phyloP scores from a whole-genome alignment of 2,329 filamentous ascomycete species.

The Exophiala calicioides region DNA sequence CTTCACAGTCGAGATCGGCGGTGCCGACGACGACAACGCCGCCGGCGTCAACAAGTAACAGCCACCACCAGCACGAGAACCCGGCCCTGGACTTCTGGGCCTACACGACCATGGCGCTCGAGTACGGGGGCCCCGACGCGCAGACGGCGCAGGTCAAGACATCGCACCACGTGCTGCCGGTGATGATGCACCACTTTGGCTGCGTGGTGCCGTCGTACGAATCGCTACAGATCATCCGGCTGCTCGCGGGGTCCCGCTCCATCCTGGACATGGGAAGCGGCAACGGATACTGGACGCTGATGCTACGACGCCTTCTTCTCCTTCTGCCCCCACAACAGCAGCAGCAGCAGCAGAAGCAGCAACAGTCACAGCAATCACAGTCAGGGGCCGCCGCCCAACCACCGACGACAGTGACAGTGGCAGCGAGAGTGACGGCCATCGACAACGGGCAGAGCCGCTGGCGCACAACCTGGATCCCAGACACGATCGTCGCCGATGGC shows the following conservation, averaged over 20 bases:
- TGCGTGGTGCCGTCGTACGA: slow-evolving; percentile 71
- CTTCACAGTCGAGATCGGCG: neutral
- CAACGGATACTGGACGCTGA: slow-evolving; percentile 74
- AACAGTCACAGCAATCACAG: no score
- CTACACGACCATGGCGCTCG: slow-evolving; percentile 64
- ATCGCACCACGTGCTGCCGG: slow-evolving; percentile 68
- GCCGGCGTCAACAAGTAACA: slow-evolving; percentile 34
- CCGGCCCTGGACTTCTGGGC: slow-evolving; percentile 69
- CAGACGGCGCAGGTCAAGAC: slow-evolving; percentile 55
- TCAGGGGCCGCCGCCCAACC: no score
- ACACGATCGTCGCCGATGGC: slow-evolving; percentile 66
- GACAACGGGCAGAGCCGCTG: slow-evolving; percentile 70
- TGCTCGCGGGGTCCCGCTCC: slow-evolving; percentile 53
- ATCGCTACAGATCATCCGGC: slow-evolving; percentile 60
- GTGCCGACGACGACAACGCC: neutral
- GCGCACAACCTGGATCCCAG: slow-evolving; percentile 67
- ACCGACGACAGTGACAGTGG: no score
- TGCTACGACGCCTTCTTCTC: slow-evolving; percentile 65
- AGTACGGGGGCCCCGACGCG: slow-evolving; percentile 63
- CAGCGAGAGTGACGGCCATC: slow-evolving; percentile 58
- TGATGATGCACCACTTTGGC: slow-evolving; percentile 78
- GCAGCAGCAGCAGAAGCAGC: no score
- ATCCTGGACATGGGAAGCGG: slow-evolving; percentile 70
- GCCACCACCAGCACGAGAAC: slow-evolving; percentile 57
- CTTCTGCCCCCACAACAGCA: no score